Conservation (phyloP, 1,284 basidiomycete species). For the Golubevia pallescens region DNA sequence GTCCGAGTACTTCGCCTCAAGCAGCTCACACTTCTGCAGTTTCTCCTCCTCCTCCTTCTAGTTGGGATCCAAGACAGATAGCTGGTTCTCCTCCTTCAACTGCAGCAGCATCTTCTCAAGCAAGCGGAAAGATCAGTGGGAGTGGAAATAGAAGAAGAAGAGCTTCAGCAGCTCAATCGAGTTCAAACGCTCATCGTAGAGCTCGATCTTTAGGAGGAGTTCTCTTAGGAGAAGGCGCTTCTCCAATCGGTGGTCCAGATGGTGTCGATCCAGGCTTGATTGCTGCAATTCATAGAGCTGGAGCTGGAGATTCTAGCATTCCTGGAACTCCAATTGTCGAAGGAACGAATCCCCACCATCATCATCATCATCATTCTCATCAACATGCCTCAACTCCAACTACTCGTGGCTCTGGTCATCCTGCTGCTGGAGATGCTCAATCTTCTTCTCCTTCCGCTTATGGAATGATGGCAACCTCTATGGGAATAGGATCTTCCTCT, state of each 20-base stretch:
- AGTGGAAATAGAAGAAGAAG: constrained; percentile 21
- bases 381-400: constrained; percentile 11
- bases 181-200: constrained; percentile 43
- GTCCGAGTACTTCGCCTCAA: no score
- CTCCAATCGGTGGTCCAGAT: constrained; percentile 57
- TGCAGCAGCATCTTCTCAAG: background rate
- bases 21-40: no score
- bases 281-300: constrained; percentile 37
- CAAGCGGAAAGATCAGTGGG: background rate
- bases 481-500: background rate
- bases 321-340: constrained; percentile 16
- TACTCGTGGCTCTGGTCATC: background rate
- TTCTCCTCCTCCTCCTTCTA: no score
- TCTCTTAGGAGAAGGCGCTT: constrained; percentile 33
- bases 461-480: background rate
- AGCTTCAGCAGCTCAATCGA: background rate
- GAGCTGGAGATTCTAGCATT: constrained; percentile 30
- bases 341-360: background rate
- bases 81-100: no score
- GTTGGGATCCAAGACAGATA: no score
- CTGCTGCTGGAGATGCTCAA: background rate
- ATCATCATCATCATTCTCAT: constrained; percentile 21
- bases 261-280: constrained; percentile 58
- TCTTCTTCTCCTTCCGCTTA: background rate
- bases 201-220: constrained; percentile 50